Base-by-base conservation (phyloP, 495 filamentous ascomycete genomes). In the Penicillium mononematosum region DNA sequence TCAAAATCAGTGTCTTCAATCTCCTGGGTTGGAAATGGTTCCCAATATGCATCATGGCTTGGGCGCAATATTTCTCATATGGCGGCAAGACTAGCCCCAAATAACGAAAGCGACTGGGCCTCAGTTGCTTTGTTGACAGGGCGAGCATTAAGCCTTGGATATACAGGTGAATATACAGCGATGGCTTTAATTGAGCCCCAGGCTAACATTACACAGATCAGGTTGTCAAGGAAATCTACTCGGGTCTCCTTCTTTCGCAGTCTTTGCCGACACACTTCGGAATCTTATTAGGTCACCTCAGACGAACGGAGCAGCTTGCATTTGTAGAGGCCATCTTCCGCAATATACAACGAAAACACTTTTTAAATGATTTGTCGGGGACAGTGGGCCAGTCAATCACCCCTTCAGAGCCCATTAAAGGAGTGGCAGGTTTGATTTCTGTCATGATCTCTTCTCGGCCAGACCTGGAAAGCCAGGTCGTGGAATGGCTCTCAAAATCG, bases 1-100 rank as follows among this genome's bases (percentile, higher is more conserved):
- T 58, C 64, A 25, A 57, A 68, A 43, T 31, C 64, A 45, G 22
- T 52, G 54, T 66, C 55, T 42, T 69, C 50, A 36, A 59, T 56
- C 34, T 75, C 58, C 1, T 97, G 92, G 93, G 62, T 91, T 25
- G 81, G 86, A 7, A 80, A 87, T 66, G 84, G 85, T 0, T 71
- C 70, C 43, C 60, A 78, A 10, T 98, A 88, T 75, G 76, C 81
- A 9, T 61, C 70, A 5, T 98, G 95, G 94, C 70, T 97, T 12
- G 91, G 87, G n/a, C 54, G 42, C n/a, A 90, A 85, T 61, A 77
- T 92, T 41, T 77, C 77, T 14, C 53, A 72, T 20, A 81, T 87
- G 72, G 69, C 74, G 25, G 69, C 69, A 39, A 69, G 77, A 14
- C 56, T 69, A 20, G 53, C 57, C 3, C 42, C 57, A 4, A 61